Base-by-base conservation (phyloP, 345 rosid genomes). In the Gossypium ekmanianum region DNA sequence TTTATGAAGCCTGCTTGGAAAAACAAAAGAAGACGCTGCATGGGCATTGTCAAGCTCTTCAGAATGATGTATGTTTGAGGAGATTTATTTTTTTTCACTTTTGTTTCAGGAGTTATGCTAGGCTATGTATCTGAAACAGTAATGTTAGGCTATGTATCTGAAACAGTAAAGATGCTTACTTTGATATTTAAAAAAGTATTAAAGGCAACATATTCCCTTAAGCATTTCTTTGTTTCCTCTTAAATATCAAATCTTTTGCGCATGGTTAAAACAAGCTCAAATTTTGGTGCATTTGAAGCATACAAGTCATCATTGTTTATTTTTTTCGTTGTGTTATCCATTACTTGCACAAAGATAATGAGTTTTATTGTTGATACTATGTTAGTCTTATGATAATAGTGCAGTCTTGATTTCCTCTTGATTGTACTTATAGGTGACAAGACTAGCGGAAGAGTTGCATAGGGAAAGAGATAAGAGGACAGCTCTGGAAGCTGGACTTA, bases 401-500 rank as follows among this genome's bases (percentile, higher is more conserved):
- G 27, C 17, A 14, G 66, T 59, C 54, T 55, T 72, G 69, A 61
- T 56, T 54, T 54, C 57, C 57, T 7, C 57, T n/a, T 73, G n/a
- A 48, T 50, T 77, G 65, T 77, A 67, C 62, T 52, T 83, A 51
- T 81, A 95, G 98, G 97, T 95, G 77, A 86, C 79, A 77, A 90
- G 91, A 82, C 87, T 95, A 67, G 86, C 86, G 80, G 94, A 88
- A 69, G 88, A 87, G 79, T 85, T 95, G 84, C 93, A 84, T 74
- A 87, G 79, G 82, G 96, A 93, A 84, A 87, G 84, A 80, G 90
- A 87, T 64, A 88, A 79, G 81, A 87, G 85, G 82, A 75, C 50
- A 73, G 85, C 87, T 81, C 77, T 95, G 61, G 94, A 91, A 85
- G 77, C 91, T 68, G 93, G 83, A 78, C 86, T 91, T 71, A 65